phyloP scores from a whole-genome alignment of 2,329 filamentous ascomycete genomes.

The Periglandula ipomoeae region DNA sequence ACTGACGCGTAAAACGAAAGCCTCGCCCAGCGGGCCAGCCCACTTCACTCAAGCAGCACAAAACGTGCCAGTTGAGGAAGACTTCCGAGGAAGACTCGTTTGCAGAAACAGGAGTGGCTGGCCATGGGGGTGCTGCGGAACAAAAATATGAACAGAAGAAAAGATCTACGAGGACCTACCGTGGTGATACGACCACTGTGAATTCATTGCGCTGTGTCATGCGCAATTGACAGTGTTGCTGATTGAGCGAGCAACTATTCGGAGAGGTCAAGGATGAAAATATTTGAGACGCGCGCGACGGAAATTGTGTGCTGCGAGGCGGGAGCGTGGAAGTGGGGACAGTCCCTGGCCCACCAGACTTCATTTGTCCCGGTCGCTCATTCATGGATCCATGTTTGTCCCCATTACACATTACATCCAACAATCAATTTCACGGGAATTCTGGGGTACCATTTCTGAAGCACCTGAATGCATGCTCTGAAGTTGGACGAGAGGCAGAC shows the following conservation, averaged over 20 bases:
- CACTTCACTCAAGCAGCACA: conserved; percentile 25
- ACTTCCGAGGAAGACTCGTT: conserved; percentile 27
- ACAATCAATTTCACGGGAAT: too few relatives aligned
- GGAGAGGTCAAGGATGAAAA: not conserved
- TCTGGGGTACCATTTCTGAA: too few relatives aligned
- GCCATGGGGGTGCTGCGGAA: conserved; percentile 18
- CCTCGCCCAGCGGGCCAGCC: conserved; percentile 24
- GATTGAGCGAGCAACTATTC: not conserved
- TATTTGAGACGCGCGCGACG: too few relatives aligned
- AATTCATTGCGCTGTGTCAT: not conserved
- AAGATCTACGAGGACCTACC: conserved; percentile 2
- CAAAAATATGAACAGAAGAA: not conserved
- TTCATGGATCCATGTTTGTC: too few relatives aligned
- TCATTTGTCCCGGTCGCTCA: too few relatives aligned
- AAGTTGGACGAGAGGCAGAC: too few relatives aligned
- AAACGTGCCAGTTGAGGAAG: conserved; percentile 27
- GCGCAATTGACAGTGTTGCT: not conserved
- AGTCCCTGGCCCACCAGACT: too few relatives aligned
- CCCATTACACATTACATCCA: too few relatives aligned
- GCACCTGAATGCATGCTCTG: too few relatives aligned
- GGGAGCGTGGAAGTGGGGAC: too few relatives aligned
- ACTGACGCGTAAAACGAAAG: not conserved
- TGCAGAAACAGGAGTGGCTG: conserved; percentile 20
- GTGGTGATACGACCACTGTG: not conserved
- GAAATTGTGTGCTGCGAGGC: not conserved